A percentile compares a stretch with the other conserved stretches of the same genome.
Evolutionary conservation across 2,329 filamentous ascomycete species (phyloP).

Genomic region (Cladosporium velox): DNA sequence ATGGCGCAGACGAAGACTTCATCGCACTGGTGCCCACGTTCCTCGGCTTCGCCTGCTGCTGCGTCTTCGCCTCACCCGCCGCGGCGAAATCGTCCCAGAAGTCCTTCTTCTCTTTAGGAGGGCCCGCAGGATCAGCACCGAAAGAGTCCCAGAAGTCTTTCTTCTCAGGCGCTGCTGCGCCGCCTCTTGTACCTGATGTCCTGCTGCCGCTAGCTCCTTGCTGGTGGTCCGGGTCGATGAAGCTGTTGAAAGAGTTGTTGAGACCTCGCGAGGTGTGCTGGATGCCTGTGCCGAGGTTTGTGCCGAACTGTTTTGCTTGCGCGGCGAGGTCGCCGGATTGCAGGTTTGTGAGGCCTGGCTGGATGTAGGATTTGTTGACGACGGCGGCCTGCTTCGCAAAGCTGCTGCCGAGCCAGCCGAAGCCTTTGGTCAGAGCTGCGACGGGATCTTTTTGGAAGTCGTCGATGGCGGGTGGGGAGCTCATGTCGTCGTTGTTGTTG

Average conservation of each 20-base stretch:
- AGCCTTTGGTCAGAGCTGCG: conserved; percentile 83
- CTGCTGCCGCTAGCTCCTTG: conserved; percentile 1
- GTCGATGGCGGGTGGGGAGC: conserved; percentile 66
- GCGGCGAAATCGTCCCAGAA: conserved; percentile 54
- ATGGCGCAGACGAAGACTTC: conserved; percentile 43
- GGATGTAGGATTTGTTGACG: conserved; percentile 87
- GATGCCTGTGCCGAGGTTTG: conserved; percentile 61
- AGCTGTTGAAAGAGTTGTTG: conserved; percentile 77
- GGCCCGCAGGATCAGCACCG: conserved; percentile 61
- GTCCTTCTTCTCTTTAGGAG: conserved; percentile 54
- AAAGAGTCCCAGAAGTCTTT: conserved; percentile 94
- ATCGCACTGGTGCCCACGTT: conserved; percentile 66
- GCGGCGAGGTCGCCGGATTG: conserved; percentile 58
- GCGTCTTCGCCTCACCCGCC: conserved; percentile 36
- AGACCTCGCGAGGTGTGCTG: conserved; percentile 69
- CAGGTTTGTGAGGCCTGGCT: conserved; percentile 84
- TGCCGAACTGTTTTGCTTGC: conserved; percentile 59
- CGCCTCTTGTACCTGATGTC: conserved; percentile 33
- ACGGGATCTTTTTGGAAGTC: conserved; percentile 91
- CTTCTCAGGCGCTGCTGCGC: conserved; percentile 62
- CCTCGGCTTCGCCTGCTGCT: conserved; percentile 41
- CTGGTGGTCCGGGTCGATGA: conserved; percentile 65
- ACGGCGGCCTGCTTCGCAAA: conserved; percentile 89
- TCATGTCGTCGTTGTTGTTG: conserved; percentile 36
- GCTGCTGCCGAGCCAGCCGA: conserved; percentile 89